Base-by-base conservation (phyloP, 495 filamentous ascomycete genomes). In the Neurospora sp. region DNA sequence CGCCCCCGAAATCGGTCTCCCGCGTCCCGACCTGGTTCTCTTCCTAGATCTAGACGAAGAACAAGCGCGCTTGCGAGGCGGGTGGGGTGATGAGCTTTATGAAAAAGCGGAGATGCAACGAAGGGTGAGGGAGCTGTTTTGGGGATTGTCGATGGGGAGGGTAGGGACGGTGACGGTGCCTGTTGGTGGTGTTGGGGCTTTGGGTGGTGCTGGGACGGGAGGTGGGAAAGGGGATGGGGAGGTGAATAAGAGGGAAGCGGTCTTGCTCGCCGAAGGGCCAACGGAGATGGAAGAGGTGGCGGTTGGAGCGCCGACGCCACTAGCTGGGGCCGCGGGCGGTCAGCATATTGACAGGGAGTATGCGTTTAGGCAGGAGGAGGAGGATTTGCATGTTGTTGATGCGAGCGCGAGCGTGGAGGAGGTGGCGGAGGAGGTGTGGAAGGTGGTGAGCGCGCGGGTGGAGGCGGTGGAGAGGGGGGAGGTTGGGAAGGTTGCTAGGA, bases 11-110 rank as follows among this genome's bases (percentile, higher is more conserved):
- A 85, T 92, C 27, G 96, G 96, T 6, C 84, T 99, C 9, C 96
- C 96, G 4, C 87, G 90, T 12, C 95, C 96, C 1, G 96, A 99
- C 81, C 77, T 93, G 10, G 94, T 94, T 35, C 74, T 99, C 3
- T 99, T 98, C 78, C 85, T 99, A 27, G 90, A 93, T 73, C 86
- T 98, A 68, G 88, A 90, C 10, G 85, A 91, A 41, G 88, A 89
- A 53, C 89, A 90, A 70, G 93, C 93, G 38, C 89, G 87, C 1
- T 84, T 86, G 75, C 85, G 96, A 20, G 94, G 93, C 31, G 96
- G 93, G 0, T 98, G 90, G 82, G 96, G 96, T 1, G 86, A 85
- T 9, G 96, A 99, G 83, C 87, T 92, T 70, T 98, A 99, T 78
- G 96, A 99, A 81, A 92, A 89, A 77, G 87, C 85, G 70, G 86